Evolutionary conservation across 2,329 filamentous ascomycete species (phyloP), one percentile per base, ranked within the genome.

Genomic region (Phoma sp.): DNA sequence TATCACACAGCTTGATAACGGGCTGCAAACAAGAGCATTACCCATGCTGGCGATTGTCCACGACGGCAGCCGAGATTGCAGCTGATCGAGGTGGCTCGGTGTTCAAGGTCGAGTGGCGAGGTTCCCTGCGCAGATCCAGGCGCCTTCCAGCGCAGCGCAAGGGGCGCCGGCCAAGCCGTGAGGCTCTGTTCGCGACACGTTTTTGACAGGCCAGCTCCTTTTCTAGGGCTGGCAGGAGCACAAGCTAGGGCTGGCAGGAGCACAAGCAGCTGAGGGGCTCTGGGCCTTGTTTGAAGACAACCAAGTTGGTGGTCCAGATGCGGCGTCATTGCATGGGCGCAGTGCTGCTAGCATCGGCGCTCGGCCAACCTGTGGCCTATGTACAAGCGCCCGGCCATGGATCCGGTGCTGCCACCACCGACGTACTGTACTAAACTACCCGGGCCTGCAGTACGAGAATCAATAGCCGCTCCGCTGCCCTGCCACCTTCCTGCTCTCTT

Each of bases 101-200:
- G 33, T 45, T 26, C 33, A 36, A 46, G 51, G 23, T 36, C 28
- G 33, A 46, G 36, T 5, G 43, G 29, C 33, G 33, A 43, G 33
- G 28, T 23, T 39, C 45, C 51, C 45, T 54, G 51, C 26, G 51
- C 51, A 49, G 40, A 49, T 54, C 51, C 51, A 49, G 45, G 34
- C 38, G 45, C 51, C 45, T 40, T 45, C 45, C 39, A 54, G 23
- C 15, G 34, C 40, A 36, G 25, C 50, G 50, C 51, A 54, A 54
- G 51, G 51, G 45, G 39, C 39, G 45, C 39, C n/a, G 23, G 40
- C 45, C 15, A 45, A 46, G 45, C 43, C 32, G 39, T 54, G 51
- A 49, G 51, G 45, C 51, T 54, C 39, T 48, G 25, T 36, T 11
- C 12, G 34, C 39, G n/a, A 38, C 45, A 49, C 51, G 51, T 54